Conservation (phyloP, 495 filamentous ascomycete species). For the Penicillium waksmanii region DNA sequence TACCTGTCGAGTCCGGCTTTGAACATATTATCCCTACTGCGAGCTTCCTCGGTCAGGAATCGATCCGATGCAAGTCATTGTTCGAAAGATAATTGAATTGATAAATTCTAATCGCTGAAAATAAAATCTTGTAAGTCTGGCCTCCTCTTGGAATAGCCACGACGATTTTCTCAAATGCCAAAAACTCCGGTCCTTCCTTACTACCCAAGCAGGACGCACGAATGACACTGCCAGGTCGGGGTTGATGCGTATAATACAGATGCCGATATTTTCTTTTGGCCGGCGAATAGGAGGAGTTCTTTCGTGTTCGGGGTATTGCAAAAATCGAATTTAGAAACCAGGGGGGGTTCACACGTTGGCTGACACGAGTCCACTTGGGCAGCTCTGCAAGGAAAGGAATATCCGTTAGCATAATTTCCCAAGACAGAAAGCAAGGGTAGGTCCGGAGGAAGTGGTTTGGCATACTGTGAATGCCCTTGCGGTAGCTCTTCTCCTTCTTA, state of each 20-base stretch:
- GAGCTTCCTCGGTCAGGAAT: not conserved
- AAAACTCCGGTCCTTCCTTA: slow-evolving; percentile 43
- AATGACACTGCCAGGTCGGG: slow-evolving; percentile 6
- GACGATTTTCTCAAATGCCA: slow-evolving; percentile 38
- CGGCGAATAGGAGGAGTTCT: slow-evolving; percentile 17
- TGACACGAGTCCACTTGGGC: slow-evolving; percentile 95
- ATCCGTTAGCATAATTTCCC: slow-evolving; percentile 1
- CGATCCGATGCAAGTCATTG: not conserved
- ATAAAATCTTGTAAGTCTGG: slow-evolving; percentile 35
- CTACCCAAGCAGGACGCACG: slow-evolving; percentile 17
- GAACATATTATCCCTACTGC: slow-evolving; percentile 12
- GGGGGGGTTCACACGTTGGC: slow-evolving; percentile 89
- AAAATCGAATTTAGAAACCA: slow-evolving; percentile 67
- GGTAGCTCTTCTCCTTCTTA: slow-evolving; percentile 90
- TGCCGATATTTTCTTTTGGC: slow-evolving; percentile 7
- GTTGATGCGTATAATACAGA: slow-evolving; percentile 42
- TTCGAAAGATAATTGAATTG: slow-evolving; percentile 26
- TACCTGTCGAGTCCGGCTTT: slow-evolving; percentile 15
- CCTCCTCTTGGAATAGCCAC: slow-evolving; percentile 18
- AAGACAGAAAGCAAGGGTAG: not conserved
- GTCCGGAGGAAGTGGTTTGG: slow-evolving; percentile 24
- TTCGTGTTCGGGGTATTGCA: slow-evolving; percentile 7
- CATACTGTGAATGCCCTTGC: slow-evolving; percentile 96
- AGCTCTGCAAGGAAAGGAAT: slow-evolving; percentile 59
- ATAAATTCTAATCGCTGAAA: slow-evolving; percentile 31